Evolutionary conservation across 1,284 basidiomycete species (phyloP), one percentile per base, ranked within the genome.

Genomic region (Apiotrichum brassicae): DNA sequence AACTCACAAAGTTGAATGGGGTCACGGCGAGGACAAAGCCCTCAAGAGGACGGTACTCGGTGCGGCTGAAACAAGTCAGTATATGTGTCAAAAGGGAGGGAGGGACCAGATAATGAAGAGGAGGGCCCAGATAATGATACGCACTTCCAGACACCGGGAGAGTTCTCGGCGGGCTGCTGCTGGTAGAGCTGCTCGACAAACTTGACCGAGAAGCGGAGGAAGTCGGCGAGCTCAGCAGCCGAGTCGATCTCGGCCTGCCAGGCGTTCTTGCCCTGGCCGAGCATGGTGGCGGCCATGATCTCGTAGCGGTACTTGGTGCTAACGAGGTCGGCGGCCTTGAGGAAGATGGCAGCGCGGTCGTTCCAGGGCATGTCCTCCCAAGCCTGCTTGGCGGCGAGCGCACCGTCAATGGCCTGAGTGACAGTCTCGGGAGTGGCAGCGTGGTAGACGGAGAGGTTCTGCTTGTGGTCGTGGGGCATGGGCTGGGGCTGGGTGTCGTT

Each of bases 241-340:
- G 95, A 89, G 74, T 99, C 94, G 58, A 99, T 98, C 79, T 99
- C 94, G 20, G 94, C 95, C 76, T 99, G 94, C 94, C 94, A 98
- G 12, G 82, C 85, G 71, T 97, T 99, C 82, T 99, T 99, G 46
- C 95, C 94, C 76, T 99, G 94, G 13, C 94, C 94, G 39, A 99
- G 79, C 77, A 98, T 97, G 41, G 94, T 97, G 26, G 94, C 92
- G 26, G 95, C 95, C 77, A 97, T 82, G 47, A 99, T 78, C 76
- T 87, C 85, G 77, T 89, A 92, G 64, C 93, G 80, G 74, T 95
- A 97, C 79, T 97, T 97, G 55, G 85, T 85, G 61, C 87, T 84
- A 54, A 93, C 82, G 49, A 98, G 82, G 71, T 98, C 94, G 30
- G 92, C 92, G 3, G 92, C 91, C 74, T 95, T 95, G 63, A 99